Evolutionary conservation across 1,139 yeast genomes (phyloP).

Genomic region (Taphrina communis): DNA sequence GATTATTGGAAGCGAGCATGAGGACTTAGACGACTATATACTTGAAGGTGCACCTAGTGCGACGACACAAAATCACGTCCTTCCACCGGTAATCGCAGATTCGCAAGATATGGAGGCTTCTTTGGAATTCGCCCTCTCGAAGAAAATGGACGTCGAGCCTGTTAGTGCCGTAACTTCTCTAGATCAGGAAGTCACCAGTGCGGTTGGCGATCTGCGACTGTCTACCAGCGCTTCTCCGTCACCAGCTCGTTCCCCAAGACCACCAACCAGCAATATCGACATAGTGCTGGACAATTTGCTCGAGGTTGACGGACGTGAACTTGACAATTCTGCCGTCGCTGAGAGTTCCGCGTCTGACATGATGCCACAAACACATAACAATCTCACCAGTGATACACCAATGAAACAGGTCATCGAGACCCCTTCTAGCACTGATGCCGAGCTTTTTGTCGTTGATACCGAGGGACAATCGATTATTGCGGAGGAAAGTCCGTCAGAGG

Average conservation of each 20-base stretch:
- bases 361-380: not conserved
- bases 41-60: not conserved
- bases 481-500: not conserved
- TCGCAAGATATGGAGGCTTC: not conserved
- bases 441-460: constrained; percentile 18
- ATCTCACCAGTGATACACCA: not conserved
- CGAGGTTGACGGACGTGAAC: not conserved
- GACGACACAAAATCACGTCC: not conserved
- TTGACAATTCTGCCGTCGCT: not conserved
- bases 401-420: not conserved
- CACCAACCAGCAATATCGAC: constrained; percentile 5
- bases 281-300: constrained; percentile 4
- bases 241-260: not conserved
- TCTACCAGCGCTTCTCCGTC: not conserved
- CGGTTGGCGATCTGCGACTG: constrained; percentile 1
- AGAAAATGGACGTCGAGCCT: not conserved
- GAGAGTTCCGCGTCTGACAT: no score
- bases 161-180: not conserved
- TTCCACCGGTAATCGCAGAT: not conserved
- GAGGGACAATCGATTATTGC: not conserved
- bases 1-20: not conserved
- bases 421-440: constrained; percentile 14
- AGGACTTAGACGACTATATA: not conserved
- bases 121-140: not conserved
- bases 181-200: constrained; percentile 4